Conservation (phyloP, 306 rosid genomes). For the Mimosa pudica region DNA sequence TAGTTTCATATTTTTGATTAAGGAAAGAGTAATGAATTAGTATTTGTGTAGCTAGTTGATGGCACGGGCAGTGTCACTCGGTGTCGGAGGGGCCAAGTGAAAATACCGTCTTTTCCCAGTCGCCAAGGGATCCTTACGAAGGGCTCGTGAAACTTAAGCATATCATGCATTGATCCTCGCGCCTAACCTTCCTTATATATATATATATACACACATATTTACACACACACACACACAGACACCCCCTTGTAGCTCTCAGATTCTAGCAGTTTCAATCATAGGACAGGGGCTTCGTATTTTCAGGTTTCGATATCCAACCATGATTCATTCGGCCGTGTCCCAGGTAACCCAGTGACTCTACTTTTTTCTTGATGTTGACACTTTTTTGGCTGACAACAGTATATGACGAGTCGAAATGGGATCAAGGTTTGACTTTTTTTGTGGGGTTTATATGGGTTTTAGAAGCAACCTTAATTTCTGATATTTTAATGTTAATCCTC, state of each 20-base stretch:
- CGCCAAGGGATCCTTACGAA: slow-evolving; percentile 35
- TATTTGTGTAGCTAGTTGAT: background rate
- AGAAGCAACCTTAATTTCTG: slow-evolving; percentile 16
- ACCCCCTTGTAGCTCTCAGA: background rate
- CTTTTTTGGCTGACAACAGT: background rate
- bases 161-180: background rate
- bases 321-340: slow-evolving; percentile 44
- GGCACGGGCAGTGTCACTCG: slow-evolving; percentile 1
- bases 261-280: background rate
- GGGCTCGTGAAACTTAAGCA: background rate
- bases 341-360: slow-evolving; percentile 36
- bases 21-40: background rate
- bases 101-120: slow-evolving; percentile 41
- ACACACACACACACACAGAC: background rate
- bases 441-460: slow-evolving; percentile 1
- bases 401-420: slow-evolving; percentile 16
- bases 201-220: background rate
- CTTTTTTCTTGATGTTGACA: slow-evolving; percentile 19
- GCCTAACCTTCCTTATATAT: background rate
- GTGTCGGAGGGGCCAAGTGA: slow-evolving; percentile 16
- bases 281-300: background rate
- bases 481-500: background rate
- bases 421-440: slow-evolving; percentile 22
- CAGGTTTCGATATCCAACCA: slow-evolving; percentile 31
- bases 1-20: background rate